Conservation (phyloP, 768 basidiomycete genomes). For the Infundibulicybe gibba region DNA sequence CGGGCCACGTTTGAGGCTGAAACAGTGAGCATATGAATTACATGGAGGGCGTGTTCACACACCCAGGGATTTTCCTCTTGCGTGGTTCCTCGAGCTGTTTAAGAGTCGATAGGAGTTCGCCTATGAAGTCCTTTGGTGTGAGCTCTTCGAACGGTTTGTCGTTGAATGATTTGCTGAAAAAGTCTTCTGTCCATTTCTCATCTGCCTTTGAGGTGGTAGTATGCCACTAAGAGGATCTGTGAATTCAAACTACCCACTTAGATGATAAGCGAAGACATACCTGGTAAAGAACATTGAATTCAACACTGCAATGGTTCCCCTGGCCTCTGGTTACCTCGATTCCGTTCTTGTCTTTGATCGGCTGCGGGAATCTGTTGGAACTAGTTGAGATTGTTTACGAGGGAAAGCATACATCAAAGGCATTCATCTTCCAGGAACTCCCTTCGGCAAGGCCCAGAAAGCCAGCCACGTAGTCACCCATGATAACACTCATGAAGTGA, state of each 20-base stretch:
- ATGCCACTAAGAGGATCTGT: conserved; percentile 48
- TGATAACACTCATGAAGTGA: conserved; percentile 51
- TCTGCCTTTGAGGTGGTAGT: conserved; percentile 46
- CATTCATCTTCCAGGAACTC: conserved; percentile 48
- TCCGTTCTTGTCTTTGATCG: conserved; percentile 30
- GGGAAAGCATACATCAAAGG: conserved; percentile 31
- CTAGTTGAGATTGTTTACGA: conserved; percentile 4
- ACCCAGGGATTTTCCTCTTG: conserved; percentile 46
- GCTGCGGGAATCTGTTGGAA: conserved; percentile 7
- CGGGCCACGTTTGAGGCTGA: conserved; percentile 39
- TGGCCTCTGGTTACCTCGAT: conserved; percentile 41
- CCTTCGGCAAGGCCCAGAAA: conserved; percentile 55
- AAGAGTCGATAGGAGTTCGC: conserved; percentile 11
- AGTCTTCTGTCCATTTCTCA: conserved; percentile 44
- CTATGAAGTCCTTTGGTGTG: conserved; percentile 17
- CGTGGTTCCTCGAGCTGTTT: conserved; percentile 18
- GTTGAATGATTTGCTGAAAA: conserved; percentile 37
- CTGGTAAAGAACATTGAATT: conserved; percentile 56
- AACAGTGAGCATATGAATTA: conserved; percentile 1
- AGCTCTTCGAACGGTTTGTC: conserved; percentile 32
- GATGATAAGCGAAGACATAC: conserved; percentile 14
- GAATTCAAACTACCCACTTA: neutral
- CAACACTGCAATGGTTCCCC: conserved; percentile 66
- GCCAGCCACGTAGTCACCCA: conserved; percentile 56
- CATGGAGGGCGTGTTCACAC: conserved; percentile 7